Evolutionary conservation across 2,329 filamentous ascomycete species (phyloP), one percentile per base, ranked within the genome.

Genomic region (Exophiala xenobiotica): DNA sequence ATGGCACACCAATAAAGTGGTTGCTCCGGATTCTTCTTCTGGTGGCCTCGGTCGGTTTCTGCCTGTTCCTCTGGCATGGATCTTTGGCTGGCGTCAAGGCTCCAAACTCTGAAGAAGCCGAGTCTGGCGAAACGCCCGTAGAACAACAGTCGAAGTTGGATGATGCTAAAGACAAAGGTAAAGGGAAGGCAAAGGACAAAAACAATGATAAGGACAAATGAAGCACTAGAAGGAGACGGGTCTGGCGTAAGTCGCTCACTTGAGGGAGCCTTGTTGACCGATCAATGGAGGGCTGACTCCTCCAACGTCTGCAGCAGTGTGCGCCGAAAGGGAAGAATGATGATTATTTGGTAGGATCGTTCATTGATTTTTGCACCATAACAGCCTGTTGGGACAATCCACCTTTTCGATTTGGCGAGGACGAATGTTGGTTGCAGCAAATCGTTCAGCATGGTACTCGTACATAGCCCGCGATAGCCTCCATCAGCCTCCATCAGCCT

Each of bases 21-120:
- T 47, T 79, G 20, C 82, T 91, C 53, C 81, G 87, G 1, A 61
- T 80, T 35, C 82, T 91, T 44, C 77, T 87, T 4, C 79, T 80
- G 14, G 65, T 54, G 11, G 19, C 31, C 6, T 24, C 39, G 9
- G 24, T 53, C 19, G 40, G 40, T 5, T 46, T 47, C 12, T 51
- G 42, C 5, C 38, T 44, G 42, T 53, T 49, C 14, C 27, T 53
- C 14, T 58, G 51, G 52, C 49, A 47, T 35, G 48, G 41, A 2
- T 49, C 41, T 6, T 14, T 44, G 27, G 43, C 52, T 20, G 52
- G 52, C 7, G 24, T 48, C 39, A 43, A 27, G 4, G 45, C 41
- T 6, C 55, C 49, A 9, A 38, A 12, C 9, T 16, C 24, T 9
- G 51, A 49, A 22, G 46, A 46, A 33, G 41, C 31, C 6, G 33